Evolutionary conservation across 73 alveolate species (phyloP).

Genomic region (Durusdinium trenchii): DNA sequence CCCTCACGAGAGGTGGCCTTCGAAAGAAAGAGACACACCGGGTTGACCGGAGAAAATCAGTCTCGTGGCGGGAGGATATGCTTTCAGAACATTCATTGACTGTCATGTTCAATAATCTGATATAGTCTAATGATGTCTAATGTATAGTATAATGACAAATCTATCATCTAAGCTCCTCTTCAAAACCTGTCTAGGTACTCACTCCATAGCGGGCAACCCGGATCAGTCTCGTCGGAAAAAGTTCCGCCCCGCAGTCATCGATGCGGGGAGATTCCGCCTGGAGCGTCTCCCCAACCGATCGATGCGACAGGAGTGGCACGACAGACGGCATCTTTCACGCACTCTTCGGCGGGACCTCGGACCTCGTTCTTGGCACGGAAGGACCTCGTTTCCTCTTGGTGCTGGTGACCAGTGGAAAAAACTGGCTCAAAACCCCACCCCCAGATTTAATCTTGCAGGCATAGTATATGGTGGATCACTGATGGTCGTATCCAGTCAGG

Average conservation of each 20-base stretch:
- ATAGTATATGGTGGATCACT: no score
- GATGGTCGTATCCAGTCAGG: no score
- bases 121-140: neutral
- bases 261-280: conserved; percentile 45
- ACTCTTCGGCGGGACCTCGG: conserved; percentile 8
- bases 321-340: neutral
- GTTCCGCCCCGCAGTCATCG: conserved; percentile 86
- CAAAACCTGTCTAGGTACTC: no score
- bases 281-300: conserved; percentile 45
- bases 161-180: no score
- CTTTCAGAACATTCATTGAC: neutral
- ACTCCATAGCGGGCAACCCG: conserved; percentile 72
- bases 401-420: no score
- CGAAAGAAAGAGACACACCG: conserved; percentile 42
- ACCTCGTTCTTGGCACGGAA: no score
- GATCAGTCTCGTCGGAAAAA: neutral
- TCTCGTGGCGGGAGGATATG: neutral
- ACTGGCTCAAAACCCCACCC: no score
- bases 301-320: conserved; percentile 40
- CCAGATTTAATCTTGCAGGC: no score
- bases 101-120: neutral
- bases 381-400: no score
- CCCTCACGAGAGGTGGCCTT: neutral
- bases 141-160: neutral
- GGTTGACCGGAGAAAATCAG: conserved; percentile 26